Evolutionary conservation across 2,329 filamentous ascomycete genomes (phyloP).

Genomic region (Aphanoascus verrucosus): DNA sequence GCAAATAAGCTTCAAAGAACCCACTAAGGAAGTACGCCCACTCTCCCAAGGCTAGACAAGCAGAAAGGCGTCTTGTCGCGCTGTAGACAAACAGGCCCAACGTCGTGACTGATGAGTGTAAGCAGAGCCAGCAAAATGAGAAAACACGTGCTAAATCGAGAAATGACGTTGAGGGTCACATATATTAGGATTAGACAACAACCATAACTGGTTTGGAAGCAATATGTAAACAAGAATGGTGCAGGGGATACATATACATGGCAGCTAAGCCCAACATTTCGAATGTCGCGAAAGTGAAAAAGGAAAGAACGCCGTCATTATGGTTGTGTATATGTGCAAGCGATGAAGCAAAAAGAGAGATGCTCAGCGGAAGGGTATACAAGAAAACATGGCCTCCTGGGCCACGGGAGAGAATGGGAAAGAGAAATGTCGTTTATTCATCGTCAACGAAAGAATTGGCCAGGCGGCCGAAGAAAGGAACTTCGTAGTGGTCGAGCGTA

Average conservation of each 20-base stretch:
- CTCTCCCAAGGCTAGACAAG: too few relatives aligned
- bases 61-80: too few relatives aligned
- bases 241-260: not conserved
- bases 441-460: conserved; percentile 87
- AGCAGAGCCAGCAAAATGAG: too few relatives aligned
- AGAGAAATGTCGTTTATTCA: conserved; percentile 44
- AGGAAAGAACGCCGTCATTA: not conserved
- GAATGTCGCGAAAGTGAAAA: not conserved
- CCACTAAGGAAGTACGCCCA: too few relatives aligned
- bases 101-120: too few relatives aligned
- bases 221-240: too few relatives aligned
- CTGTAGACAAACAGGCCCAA: too few relatives aligned
- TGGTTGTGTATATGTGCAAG: not conserved
- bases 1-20: too few relatives aligned
- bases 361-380: not conserved
- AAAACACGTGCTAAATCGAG: too few relatives aligned
- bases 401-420: not conserved
- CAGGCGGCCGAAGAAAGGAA: conserved; percentile 74
- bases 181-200: too few relatives aligned
- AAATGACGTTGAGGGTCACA: too few relatives aligned
- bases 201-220: too few relatives aligned
- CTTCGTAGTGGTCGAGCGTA: conserved; percentile 60
- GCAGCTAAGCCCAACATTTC: not conserved
- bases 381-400: not conserved
- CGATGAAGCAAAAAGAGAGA: not conserved